Evolutionary conservation across 2,329 filamentous ascomycete species (phyloP), one percentile per base, ranked within the genome.

Genomic region (Chaetomiaceae sp.): DNA sequence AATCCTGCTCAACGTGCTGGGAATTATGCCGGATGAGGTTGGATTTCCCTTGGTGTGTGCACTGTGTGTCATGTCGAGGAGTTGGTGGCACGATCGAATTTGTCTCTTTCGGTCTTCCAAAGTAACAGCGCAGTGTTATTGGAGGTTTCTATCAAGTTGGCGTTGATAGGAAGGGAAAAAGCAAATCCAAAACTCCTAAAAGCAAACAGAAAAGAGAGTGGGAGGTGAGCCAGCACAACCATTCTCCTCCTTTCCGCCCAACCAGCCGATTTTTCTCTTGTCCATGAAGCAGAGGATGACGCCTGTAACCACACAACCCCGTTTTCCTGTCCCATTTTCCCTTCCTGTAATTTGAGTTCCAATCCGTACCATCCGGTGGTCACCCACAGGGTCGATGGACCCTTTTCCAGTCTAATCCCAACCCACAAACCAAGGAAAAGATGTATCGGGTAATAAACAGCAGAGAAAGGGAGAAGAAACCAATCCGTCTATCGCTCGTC

Each of bases 401-500:
- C 40, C 52, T 40, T 15, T 20, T 40, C 46, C 54, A 50, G 42
- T 57, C 55, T 57, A 46, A 56, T 51, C 47, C 54, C 36, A 31
- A 29, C 23, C 47, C 23, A 15, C 42, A 29, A 45, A 48, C 22
- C 46, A 53, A 51, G n/a, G 14, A 47, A 46, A 50, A 48, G 46
- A 15, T 37, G 33, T 27, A 38, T 42, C 11, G 39, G 25, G 33
- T 45, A 53, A 19, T n/a, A 31, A 39, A 39, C 27, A 48, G 17
- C 14, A 25, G 12, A 39, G 15, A 47, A 47, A 7, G 8, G 11
- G 14, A 39, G 42, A 37, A 42, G 36, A 27, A 36, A n/a, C 39
- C 33, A n/a, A 31, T 27, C 51, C 33, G 17, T 54, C 46, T 49
- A 50, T 54, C 38, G 17, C 46, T 20, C 34, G 9, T 43, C 15